Evolutionary conservation across 192 early-diverging fungal species (phyloP).

Genomic region (Lunasporangiospora selenospora): DNA sequence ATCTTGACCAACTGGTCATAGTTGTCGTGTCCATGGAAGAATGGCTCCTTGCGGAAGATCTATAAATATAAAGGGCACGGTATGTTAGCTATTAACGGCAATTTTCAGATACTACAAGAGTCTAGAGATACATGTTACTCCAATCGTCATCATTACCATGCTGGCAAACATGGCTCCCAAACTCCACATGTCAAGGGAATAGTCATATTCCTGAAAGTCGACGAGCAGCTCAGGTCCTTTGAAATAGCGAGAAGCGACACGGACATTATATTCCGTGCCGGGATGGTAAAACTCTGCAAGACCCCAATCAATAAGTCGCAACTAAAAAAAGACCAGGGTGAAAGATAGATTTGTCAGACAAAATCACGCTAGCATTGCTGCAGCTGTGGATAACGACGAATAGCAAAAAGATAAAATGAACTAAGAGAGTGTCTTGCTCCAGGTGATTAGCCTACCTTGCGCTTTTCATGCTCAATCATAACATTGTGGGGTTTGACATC

Average conservation of each 20-base stretch:
- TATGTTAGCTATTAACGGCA: too few species aligned
- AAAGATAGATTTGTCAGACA: background rate
- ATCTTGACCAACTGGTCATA: conserved; percentile 99
- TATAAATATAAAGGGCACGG: conserved; percentile 30
- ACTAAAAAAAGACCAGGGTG: conserved; percentile 48
- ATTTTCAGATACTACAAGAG: too few species aligned
- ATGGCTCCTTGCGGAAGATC: conserved; percentile 99
- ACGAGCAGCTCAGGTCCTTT: conserved; percentile 99
- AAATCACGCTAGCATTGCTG: background rate
- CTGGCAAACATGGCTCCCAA: conserved; percentile 99
- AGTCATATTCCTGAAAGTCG: conserved; percentile 99
- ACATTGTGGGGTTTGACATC: conserved; percentile 99
- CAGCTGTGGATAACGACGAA: too few species aligned
- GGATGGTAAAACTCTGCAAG: conserved; percentile 99
- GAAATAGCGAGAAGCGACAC: conserved; percentile 98
- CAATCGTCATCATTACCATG: conserved; percentile 72
- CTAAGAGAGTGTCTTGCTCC: too few species aligned
- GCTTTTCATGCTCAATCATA: conserved; percentile 99
- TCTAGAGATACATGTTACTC: too few species aligned
- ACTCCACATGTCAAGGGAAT: conserved; percentile 99
- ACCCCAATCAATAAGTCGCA: conserved; percentile 99
- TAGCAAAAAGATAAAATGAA: background rate
- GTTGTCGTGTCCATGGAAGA: conserved; percentile 99
- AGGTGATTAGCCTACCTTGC: conserved; percentile 63
- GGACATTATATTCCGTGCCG: conserved; percentile 96